Evolutionary conservation across 768 basidiomycete species (phyloP), one percentile per base, ranked within the genome.

Genomic region (Sporobolomyces roseus): DNA sequence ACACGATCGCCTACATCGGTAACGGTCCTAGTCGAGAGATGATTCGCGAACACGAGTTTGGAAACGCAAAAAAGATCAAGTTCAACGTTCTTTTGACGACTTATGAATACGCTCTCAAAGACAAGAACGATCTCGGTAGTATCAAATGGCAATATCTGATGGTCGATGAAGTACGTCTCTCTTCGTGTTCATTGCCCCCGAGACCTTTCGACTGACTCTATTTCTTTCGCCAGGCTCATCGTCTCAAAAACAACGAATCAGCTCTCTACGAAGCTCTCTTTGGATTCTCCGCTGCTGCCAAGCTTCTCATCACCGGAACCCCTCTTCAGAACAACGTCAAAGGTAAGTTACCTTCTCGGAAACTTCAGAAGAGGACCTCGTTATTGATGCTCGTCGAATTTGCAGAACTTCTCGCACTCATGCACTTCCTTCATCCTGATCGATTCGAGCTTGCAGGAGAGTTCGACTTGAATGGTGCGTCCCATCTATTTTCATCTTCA

Each of bases 401-500:
- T 61, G 10, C 76, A 96, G 96, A 99, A 79, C 81, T 99, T 41
- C 82, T 98, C 48, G 91, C 96, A 13, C 81, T 98, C 78, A 98
- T 98, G 94, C 96, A 98, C 79, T 99, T 99, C 83, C 82, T 98
- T 73, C 96, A 96, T 90, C 96, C 96, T 12, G 93, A 98, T 76
- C 91, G 91, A 81, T 99, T 97, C 79, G 87, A 89, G 38, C 83
- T 99, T 33, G 88, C 89, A 16, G 93, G 91, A 79, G 93, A 98
- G 77, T 98, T 98, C 73, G 96, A 98, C 79, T 82, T 99, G 59
- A 88, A 83, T 74, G 94, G 73, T 74, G 6, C 25, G 21, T 13
- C 30, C 25, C 23, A 9, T 27, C 50, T n/a, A 29, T 14, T 5
- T 14, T 1, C 9, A 1, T 4, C 45, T 46, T 21, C 6, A 6